A percentile compares a stretch with the other conserved stretches of the same genome.
These are phyloP conservation scores for Paramecium caudatum DNA, from an alignment of 73 alveolate species.

Conservation along the genomic window DNA sequence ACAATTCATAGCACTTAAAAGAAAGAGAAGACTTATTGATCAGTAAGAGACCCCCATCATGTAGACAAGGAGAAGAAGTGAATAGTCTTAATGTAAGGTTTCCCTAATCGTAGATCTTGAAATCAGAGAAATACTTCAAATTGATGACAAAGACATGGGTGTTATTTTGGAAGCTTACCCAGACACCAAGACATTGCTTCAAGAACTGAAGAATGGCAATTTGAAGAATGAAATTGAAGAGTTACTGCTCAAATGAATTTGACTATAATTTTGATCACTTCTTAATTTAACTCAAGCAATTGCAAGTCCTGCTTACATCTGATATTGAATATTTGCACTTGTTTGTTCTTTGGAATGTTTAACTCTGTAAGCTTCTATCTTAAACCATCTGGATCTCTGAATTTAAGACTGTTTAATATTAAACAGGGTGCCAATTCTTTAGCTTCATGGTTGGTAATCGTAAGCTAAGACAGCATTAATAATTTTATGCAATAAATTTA, in stretches of 20 bases:
- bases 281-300: background rate
- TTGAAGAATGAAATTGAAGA: constrained; percentile 17
- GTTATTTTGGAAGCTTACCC: constrained; percentile 10
- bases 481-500: background rate
- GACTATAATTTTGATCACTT: constrained; percentile 38
- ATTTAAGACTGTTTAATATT: background rate
- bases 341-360: background rate
- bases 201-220: constrained; percentile 1
- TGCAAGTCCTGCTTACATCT: constrained; percentile 8
- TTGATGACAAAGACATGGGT: background rate
- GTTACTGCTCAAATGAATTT: constrained; percentile 41
- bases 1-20: background rate
- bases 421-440: background rate
- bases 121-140: constrained; percentile 2
- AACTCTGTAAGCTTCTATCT: background rate
- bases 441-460: background rate
- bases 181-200: background rate
- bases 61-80: constrained; percentile 37
- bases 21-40: constrained; percentile 20
- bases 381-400: background rate
- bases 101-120: background rate
- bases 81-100: background rate
- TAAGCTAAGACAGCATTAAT: background rate
- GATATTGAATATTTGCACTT: background rate
- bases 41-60: constrained; percentile 7